Percentiles rank a stretch among this genome's conserved stretches.
phyloP scores from a whole-genome alignment of 2,329 filamentous ascomycete species.

The Fusarium redolens region DNA sequence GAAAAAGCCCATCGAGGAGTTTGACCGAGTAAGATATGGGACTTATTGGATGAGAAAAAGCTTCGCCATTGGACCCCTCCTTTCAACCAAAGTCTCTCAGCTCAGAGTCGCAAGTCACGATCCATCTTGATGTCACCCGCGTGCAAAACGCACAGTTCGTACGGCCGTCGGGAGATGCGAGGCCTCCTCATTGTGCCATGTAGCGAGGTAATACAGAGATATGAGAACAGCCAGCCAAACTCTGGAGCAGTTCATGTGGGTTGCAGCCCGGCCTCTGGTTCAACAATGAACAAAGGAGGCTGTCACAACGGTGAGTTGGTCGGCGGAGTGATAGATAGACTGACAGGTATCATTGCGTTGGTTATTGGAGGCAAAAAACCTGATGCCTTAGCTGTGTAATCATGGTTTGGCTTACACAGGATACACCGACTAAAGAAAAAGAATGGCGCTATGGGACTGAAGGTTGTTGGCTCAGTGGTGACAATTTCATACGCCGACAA shows the following conservation, averaged over 20 bases:
- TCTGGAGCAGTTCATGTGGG: constrained; percentile 25
- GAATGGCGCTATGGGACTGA: constrained; percentile 9
- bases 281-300: constrained; percentile 30
- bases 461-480: background rate
- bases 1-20: background rate
- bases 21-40: background rate
- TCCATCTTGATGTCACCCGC: constrained; percentile 19
- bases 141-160: constrained; percentile 17
- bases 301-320: constrained; percentile 35
- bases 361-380: background rate
- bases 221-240: constrained; percentile 22
- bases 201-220: constrained; percentile 33
- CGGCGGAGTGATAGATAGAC: background rate
- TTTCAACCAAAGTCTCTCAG: background rate
- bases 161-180: constrained; percentile 34
- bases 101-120: constrained; percentile 7
- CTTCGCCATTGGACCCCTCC: background rate
- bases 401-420: constrained; percentile 11
- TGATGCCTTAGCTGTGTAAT: background rate
- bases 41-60: background rate
- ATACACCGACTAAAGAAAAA: constrained; percentile 23
- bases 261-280: constrained; percentile 30
- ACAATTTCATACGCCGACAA: background rate
- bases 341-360: background rate
- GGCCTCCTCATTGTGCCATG: constrained; percentile 31